phyloP scores from a whole-genome alignment of 495 filamentous ascomycete species.

The Chaetomidium leptoderma region DNA sequence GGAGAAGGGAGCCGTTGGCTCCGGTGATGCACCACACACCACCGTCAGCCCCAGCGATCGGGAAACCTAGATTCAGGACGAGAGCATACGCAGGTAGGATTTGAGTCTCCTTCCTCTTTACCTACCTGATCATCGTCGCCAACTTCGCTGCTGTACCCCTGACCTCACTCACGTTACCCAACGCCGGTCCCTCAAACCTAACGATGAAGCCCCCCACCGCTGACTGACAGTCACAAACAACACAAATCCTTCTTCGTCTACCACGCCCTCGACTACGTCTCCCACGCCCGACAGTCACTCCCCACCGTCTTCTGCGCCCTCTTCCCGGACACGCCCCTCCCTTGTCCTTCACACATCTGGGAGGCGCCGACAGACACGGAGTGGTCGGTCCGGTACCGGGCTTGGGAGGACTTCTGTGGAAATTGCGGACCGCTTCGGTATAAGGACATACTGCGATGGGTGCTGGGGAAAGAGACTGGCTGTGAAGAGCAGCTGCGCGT shows the following conservation, averaged over 20 bases:
- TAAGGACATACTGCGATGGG: not conserved
- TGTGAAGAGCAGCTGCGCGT: not conserved
- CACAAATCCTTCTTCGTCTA: not conserved
- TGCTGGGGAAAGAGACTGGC: not conserved
- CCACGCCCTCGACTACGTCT: constrained; percentile 6
- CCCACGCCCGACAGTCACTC: not conserved
- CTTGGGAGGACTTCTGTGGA: not conserved
- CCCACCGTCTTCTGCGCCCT: not conserved
- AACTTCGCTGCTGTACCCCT: no score
- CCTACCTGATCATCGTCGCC: not conserved
- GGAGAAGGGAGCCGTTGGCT: no score
- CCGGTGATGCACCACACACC: not conserved
- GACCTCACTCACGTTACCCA: no score
- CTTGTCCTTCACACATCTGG: not conserved
- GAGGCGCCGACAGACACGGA: not conserved
- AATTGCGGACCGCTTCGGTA: not conserved
- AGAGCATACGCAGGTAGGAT: not conserved
- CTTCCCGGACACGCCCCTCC: not conserved
- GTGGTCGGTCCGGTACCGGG: constrained; percentile 1
- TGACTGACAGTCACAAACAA: not conserved
- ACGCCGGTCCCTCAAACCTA: not conserved
- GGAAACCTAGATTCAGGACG: not conserved
- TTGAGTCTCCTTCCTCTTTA: not conserved
- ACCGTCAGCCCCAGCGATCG: not conserved
- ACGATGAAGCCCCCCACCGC: not conserved